Percentiles rank a stretch among this genome's conserved stretches.
Conservation (phyloP, 305 asterid species). For the Coffea humblotiana region DNA sequence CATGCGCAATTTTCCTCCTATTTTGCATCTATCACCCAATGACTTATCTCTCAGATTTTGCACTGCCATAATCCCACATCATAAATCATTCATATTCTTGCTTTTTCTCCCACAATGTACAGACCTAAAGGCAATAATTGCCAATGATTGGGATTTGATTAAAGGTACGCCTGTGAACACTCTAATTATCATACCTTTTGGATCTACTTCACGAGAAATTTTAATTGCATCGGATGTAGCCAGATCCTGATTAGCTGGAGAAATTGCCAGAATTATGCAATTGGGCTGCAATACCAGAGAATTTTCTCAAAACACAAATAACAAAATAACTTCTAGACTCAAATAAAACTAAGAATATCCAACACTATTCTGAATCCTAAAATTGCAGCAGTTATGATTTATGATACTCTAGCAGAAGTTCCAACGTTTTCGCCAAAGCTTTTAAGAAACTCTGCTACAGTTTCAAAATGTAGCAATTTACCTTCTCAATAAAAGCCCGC, state of each 20-base stretch:
- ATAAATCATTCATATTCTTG: not conserved
- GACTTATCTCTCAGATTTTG: not conserved
- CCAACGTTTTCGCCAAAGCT: not conserved
- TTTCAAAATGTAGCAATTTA: constrained; percentile 18
- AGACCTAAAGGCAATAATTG: too few species aligned
- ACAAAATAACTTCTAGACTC: not conserved
- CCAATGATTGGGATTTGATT: too few species aligned
- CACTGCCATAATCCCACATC: not conserved
- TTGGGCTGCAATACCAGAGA: constrained; percentile 69
- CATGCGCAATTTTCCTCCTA: too few species aligned
- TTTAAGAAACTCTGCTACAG: not conserved
- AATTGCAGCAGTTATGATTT: not conserved
- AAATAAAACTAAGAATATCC: not conserved
- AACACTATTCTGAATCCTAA: not conserved
- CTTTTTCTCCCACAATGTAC: not conserved
- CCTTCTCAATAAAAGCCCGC: constrained; percentile 92
- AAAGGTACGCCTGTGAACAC: not conserved
- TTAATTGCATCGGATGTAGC: constrained; percentile 98
- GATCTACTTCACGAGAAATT: constrained; percentile 94
- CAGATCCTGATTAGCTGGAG: constrained; percentile 99
- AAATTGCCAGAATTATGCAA: constrained; percentile 86
- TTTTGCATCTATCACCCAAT: not conserved
- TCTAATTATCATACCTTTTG: constrained; percentile 56
- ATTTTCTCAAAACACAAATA: not conserved
- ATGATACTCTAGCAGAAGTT: not conserved